Evolutionary conservation across 257 asterid species (phyloP).

Genomic region (Nyctanthes arbortristis): DNA sequence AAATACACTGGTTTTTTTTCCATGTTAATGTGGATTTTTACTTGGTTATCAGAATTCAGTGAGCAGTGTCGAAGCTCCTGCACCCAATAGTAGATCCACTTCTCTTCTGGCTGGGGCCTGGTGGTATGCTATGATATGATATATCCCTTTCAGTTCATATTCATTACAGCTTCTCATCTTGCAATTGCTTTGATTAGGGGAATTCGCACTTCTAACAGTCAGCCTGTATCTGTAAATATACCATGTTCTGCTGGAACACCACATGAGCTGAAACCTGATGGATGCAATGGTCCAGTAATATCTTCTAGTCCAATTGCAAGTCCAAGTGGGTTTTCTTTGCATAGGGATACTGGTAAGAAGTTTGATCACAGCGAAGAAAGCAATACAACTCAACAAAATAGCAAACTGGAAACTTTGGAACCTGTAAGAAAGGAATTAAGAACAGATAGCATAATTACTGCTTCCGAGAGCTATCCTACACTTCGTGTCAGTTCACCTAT

Average conservation of each 20-base stretch:
- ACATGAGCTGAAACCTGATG: slow-evolving; percentile 45
- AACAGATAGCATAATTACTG: slow-evolving; percentile 35
- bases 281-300: slow-evolving; percentile 37
- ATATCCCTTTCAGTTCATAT: slow-evolving; percentile 9
- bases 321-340: slow-evolving; percentile 41
- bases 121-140: slow-evolving; percentile 50
- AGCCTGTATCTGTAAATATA: slow-evolving; percentile 39
- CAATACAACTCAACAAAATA: slow-evolving; percentile 35
- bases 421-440: slow-evolving; percentile 32
- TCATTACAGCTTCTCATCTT: slow-evolving; percentile 20
- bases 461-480: slow-evolving; percentile 28
- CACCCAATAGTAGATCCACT: slow-evolving; percentile 78
- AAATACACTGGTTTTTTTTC: not conserved
- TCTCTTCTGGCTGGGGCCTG: slow-evolving; percentile 96
- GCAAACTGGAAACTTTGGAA: slow-evolving; percentile 32
- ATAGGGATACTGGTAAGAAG: slow-evolving; percentile 50
- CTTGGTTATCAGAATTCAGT: slow-evolving; percentile 38
- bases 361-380: slow-evolving; percentile 39
- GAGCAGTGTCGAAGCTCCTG: slow-evolving; percentile 33
- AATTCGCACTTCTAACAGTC: slow-evolving; percentile 59
- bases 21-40: slow-evolving; percentile 12
- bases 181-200: slow-evolving; percentile 56
- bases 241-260: slow-evolving; percentile 43
- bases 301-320: slow-evolving; percentile 53
- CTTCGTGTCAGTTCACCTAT: slow-evolving; percentile 28